Percentiles rank a stretch among this genome's conserved stretches.
Conservation (phyloP, 192 early-diverging fungal species). For the Pilaira anomala region DNA sequence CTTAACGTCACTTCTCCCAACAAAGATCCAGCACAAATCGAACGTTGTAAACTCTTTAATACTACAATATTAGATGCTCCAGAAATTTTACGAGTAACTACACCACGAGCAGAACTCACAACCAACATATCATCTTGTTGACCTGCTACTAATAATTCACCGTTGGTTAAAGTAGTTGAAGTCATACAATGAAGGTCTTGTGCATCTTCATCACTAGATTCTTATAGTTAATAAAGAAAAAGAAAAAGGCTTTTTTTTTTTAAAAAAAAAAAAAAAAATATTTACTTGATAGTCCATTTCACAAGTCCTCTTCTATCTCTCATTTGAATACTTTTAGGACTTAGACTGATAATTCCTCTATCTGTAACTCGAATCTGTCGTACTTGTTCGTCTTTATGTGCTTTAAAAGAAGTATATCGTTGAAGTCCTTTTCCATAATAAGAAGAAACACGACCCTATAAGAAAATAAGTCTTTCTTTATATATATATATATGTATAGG, state of each 20-base stretch:
- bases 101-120: constrained; percentile 44
- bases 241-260: neutral
- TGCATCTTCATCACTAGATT: constrained; percentile 44
- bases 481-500: neutral
- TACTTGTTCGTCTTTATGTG: constrained; percentile 58
- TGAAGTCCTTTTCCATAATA: constrained; percentile 57
- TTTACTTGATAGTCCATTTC: constrained; percentile 54
- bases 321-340: constrained; percentile 59
- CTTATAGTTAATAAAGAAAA: neutral
- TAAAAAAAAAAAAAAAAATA: constrained; percentile 25
- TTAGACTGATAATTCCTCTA: constrained; percentile 63
- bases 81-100: constrained; percentile 41
- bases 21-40: constrained; percentile 62
- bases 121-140: constrained; percentile 53
- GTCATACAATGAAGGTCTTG: constrained; percentile 56
- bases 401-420: constrained; percentile 70
- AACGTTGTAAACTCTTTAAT: constrained; percentile 57
- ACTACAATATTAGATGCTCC: constrained; percentile 51
- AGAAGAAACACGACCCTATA: constrained; percentile 68
- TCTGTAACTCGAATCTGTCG: constrained; percentile 62
- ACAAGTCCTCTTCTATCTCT: constrained; percentile 51
- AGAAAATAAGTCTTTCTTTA: neutral
- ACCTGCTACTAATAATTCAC: constrained; percentile 58
- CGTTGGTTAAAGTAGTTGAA: constrained; percentile 46
- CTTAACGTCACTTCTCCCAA: constrained; percentile 62